Evolutionary conservation across 257 asterid species (phyloP).

Genomic region (Solanum habrochaites): DNA sequence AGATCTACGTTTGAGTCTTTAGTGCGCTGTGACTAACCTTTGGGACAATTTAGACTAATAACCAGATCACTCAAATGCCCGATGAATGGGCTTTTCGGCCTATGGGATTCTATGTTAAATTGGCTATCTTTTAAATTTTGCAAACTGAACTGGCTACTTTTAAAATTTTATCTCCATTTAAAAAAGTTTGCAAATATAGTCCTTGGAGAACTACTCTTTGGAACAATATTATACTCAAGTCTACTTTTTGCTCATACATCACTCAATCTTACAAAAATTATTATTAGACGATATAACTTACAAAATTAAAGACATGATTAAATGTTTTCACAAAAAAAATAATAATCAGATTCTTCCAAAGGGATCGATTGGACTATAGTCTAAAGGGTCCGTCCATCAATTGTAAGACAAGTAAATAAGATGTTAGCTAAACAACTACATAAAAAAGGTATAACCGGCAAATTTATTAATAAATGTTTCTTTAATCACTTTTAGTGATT

Average conservation of each 20-base stretch:
- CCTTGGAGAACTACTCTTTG: neutral
- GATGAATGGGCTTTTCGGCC: neutral
- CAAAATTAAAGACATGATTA: neutral
- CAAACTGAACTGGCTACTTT: too few species aligned
- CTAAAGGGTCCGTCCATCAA: neutral
- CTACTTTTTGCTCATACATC: neutral
- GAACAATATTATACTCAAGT: neutral
- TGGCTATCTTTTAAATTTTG: too few species aligned
- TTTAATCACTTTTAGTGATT: neutral
- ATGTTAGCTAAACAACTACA: neutral
- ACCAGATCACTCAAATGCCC: neutral
- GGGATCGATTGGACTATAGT: neutral
- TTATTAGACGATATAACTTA: neutral
- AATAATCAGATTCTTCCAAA: neutral
- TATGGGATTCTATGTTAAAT: neutral
- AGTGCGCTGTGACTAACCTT: neutral
- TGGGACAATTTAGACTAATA: too few species aligned
- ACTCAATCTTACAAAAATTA: neutral
- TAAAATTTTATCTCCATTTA: neutral
- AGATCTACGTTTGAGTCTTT: neutral
- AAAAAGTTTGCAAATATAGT: neutral
- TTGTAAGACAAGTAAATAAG: neutral
- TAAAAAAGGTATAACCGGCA: neutral
- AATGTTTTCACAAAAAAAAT: neutral
- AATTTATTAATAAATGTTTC: neutral